These are phyloP conservation scores for Dipodascus geniculatus DNA, from an alignment of 805 yeast species.

Conservation along the genomic window DNA sequence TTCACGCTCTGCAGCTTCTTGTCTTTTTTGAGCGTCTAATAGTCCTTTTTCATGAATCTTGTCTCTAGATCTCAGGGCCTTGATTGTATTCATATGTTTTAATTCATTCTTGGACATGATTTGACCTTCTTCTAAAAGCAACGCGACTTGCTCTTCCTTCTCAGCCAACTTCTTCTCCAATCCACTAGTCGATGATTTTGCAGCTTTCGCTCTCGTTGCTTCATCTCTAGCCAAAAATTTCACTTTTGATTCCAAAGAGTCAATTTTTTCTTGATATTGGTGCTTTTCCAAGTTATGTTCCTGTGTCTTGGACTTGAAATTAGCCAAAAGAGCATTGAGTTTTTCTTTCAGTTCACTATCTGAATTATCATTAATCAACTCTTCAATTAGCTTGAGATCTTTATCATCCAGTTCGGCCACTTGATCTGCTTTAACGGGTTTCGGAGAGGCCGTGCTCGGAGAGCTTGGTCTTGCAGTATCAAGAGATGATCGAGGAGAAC, in stretches of 20 bases:
- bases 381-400: slow-evolving; percentile 20
- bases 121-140: slow-evolving; percentile 66
- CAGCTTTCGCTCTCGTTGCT: slow-evolving; percentile 13
- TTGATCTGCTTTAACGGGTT: not conserved
- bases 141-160: slow-evolving; percentile 51
- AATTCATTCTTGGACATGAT: slow-evolving; percentile 61
- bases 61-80: slow-evolving; percentile 42
- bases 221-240: slow-evolving; percentile 22
- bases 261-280: slow-evolving; percentile 12
- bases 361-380: slow-evolving; percentile 9
- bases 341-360: not conserved
- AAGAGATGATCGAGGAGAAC: not conserved
- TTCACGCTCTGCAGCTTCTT: slow-evolving; percentile 28
- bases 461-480: no score
- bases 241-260: slow-evolving; percentile 12
- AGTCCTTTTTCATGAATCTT: slow-evolving; percentile 26
- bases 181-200: slow-evolving; percentile 9
- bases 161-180: slow-evolving; percentile 27
- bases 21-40: slow-evolving; percentile 20
- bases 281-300: not conserved
- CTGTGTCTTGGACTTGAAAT: not conserved
- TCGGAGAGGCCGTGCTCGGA: no score
- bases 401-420: slow-evolving; percentile 16
- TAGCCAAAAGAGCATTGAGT: not conserved
- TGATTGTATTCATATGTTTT: slow-evolving; percentile 52